phyloP scores from a whole-genome alignment of 768 basidiomycete genomes.

The Boletus reticuloceps region DNA sequence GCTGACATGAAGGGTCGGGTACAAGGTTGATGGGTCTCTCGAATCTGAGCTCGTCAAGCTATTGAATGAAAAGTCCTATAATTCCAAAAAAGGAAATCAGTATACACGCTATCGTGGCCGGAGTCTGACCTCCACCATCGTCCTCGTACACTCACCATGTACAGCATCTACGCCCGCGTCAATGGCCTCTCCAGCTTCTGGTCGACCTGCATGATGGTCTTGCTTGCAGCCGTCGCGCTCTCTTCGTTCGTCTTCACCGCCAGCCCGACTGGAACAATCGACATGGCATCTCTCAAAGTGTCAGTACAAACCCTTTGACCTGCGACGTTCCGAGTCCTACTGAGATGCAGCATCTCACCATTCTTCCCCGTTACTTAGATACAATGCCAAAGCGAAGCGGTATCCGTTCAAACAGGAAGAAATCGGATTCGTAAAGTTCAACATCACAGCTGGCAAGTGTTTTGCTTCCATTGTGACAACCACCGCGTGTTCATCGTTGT shows the following conservation, averaged over 20 bases:
- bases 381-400: conserved; percentile 47
- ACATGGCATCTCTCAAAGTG: conserved; percentile 74
- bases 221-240: conserved; percentile 68
- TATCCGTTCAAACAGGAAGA: conserved; percentile 67
- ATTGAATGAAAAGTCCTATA: too few species aligned
- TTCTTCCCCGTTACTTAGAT: conserved; percentile 32
- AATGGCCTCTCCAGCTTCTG: conserved; percentile 74
- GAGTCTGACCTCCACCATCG: neutral
- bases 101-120: conserved; percentile 7
- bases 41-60: neutral
- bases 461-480: conserved; percentile 26
- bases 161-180: conserved; percentile 63
- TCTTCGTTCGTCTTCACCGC: conserved; percentile 67
- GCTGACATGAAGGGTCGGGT: conserved; percentile 9
- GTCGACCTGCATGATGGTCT: conserved; percentile 70
- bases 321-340: neutral
- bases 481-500: conserved; percentile 23
- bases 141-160: conserved; percentile 43
- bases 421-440: conserved; percentile 77
- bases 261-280: conserved; percentile 54
- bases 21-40: neutral
- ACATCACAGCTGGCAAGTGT: conserved; percentile 70
- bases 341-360: conserved; percentile 14
- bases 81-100: conserved; percentile 9
- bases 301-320: conserved; percentile 36